These are phyloP conservation scores for Komagataella mondaviorum DNA, from an alignment of 805 yeast species.

Conservation along the genomic window DNA sequence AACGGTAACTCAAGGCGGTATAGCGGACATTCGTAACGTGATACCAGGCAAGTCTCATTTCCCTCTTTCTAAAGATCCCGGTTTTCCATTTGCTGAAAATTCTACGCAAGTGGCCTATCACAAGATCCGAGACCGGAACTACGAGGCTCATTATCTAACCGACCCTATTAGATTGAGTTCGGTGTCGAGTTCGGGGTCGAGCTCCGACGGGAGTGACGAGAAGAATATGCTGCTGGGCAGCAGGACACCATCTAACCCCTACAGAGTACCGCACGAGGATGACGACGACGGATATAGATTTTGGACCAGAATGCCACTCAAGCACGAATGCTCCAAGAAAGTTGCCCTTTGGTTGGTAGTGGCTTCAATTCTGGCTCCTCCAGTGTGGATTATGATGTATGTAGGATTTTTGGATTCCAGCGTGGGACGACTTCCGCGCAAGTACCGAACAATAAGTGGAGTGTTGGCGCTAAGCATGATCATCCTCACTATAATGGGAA, in stretches of 20 bases:
- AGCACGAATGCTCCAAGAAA: constrained; percentile 4
- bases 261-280: not conserved
- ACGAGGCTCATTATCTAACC: not conserved
- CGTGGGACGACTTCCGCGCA: constrained; percentile 11
- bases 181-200: not conserved
- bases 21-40: not conserved
- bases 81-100: not conserved
- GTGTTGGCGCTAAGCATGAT: constrained; percentile 8
- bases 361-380: constrained; percentile 13
- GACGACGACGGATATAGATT: not conserved
- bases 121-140: not conserved
- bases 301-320: not conserved
- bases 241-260: not conserved
- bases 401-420: constrained; percentile 13
- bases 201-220: not conserved
- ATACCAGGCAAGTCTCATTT: not conserved
- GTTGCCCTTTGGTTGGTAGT: constrained; percentile 9
- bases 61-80: not conserved
- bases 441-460: constrained; percentile 11
- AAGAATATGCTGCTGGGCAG: not conserved
- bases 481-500: constrained; percentile 10
- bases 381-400: constrained; percentile 15
- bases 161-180: not conserved
- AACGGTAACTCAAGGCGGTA: not conserved
- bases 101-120: not conserved